phyloP scores from a whole-genome alignment of 176 grass and related monocot genomes.

The Carex cristatella region DNA sequence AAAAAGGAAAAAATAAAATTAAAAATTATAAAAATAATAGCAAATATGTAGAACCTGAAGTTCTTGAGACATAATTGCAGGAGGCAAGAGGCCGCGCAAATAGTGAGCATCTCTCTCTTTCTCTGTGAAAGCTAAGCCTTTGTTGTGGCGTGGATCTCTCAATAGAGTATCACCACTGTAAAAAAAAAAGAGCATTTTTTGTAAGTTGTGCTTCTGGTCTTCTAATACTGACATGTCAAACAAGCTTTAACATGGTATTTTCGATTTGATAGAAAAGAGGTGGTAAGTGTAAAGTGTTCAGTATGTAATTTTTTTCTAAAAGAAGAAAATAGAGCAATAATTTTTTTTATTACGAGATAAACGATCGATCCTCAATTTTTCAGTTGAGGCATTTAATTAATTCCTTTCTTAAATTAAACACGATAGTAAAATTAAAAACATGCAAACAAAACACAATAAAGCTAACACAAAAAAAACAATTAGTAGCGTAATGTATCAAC shows the following conservation, averaged over 20 bases:
- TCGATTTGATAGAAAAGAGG: not conserved
- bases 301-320: not conserved
- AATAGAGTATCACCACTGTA: conserved; percentile 62
- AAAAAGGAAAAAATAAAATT: not conserved
- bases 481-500: not conserved
- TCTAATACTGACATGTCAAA: not conserved
- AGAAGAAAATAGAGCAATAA: no score
- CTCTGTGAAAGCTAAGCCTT: conserved; percentile 74
- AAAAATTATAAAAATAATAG: not conserved
- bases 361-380: not conserved
- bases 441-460: not conserved
- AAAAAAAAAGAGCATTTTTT: not conserved
- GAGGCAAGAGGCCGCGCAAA: conserved; percentile 76
- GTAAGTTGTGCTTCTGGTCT: no score
- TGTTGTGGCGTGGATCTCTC: conserved; percentile 79
- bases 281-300: not conserved
- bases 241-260: not conserved
- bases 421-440: not conserved
- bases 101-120: conserved; percentile 97
- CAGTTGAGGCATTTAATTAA: not conserved
- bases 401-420: not conserved
- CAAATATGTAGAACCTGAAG: conserved; percentile 34
- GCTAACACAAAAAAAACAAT: not conserved
- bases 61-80: conserved; percentile 52
- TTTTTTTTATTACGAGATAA: not conserved